Evolutionary conservation across 495 filamentous ascomycete species (phyloP).

Genomic region (Lasiosphaeria miniovina): DNA sequence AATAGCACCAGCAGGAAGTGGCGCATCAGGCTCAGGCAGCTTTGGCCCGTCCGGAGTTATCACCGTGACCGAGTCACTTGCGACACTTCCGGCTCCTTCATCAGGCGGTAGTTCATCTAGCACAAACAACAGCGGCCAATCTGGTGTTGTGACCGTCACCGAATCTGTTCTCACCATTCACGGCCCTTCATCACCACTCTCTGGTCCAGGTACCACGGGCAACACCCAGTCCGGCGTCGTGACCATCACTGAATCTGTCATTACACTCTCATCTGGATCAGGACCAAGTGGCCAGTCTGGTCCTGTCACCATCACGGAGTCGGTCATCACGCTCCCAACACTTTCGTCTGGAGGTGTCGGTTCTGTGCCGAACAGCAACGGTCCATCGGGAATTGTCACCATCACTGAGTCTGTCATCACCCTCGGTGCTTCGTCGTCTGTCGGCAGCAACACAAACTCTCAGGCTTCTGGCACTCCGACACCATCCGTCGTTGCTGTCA

Average conservation of each 20-base stretch:
- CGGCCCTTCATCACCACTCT: neutral
- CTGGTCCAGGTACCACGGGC: neutral
- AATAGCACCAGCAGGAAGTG: too few species aligned
- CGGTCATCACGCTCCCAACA: neutral
- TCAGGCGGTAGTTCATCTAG: neutral
- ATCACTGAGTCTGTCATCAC: slow-evolving; percentile 11
- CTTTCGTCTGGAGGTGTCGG: neutral
- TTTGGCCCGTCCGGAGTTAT: neutral
- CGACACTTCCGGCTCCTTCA: neutral
- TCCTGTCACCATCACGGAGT: slow-evolving; percentile 11
- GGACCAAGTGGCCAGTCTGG: neutral
- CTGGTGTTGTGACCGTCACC: slow-evolving; percentile 11
- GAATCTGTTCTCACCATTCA: neutral
- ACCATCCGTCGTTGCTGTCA: slow-evolving; percentile 16
- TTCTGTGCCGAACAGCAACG: neutral
- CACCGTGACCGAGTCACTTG: neutral
- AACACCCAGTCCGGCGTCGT: slow-evolving; percentile 2
- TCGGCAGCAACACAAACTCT: neutral
- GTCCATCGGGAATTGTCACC: slow-evolving; percentile 1
- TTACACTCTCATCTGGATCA: neutral
- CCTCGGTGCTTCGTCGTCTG: slow-evolving; percentile 3
- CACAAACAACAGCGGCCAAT: slow-evolving; percentile 1
- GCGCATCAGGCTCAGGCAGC: too few species aligned
- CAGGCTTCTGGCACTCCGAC: neutral
- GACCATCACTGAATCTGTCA: slow-evolving; percentile 3